Percentiles rank a stretch among this genome's conserved stretches.
Conservation (phyloP, 495 filamentous ascomycete genomes). For the Aspergillus funiculosus region DNA sequence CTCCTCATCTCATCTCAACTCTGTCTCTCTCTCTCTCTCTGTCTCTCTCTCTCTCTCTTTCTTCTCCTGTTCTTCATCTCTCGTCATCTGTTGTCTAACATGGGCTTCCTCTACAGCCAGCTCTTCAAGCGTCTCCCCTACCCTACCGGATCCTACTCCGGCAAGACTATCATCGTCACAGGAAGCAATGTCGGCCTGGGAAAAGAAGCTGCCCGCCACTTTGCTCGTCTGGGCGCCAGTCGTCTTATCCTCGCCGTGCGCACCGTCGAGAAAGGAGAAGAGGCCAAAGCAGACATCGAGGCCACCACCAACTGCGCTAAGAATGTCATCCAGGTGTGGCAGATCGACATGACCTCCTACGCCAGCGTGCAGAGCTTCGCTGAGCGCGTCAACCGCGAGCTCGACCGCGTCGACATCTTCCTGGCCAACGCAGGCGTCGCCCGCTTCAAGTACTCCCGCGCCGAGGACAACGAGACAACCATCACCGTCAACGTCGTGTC, state of each 20-base stretch:
- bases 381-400: slow-evolving; percentile 7
- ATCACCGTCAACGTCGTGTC: slow-evolving; percentile 41
- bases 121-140: neutral
- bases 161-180: slow-evolving; percentile 47
- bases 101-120: slow-evolving; percentile 7
- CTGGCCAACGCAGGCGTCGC: slow-evolving; percentile 34
- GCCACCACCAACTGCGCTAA: slow-evolving; percentile 20
- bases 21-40: no score
- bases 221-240: slow-evolving; percentile 31
- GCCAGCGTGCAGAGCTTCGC: slow-evolving; percentile 30
- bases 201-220: slow-evolving; percentile 40
- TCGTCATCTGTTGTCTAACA: no score
- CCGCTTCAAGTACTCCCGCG: slow-evolving; percentile 9
- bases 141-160: slow-evolving; percentile 12
- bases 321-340: slow-evolving; percentile 33
- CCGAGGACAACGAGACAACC: slow-evolving; percentile 33
- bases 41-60: no score
- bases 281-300: slow-evolving; percentile 30
- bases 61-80: no score
- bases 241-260: slow-evolving; percentile 46
- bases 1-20: no score
- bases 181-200: slow-evolving; percentile 49
- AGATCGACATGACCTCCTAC: slow-evolving; percentile 32
- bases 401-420: slow-evolving; percentile 30
- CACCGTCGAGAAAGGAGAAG: slow-evolving; percentile 34